phyloP scores from a whole-genome alignment of 2,329 filamentous ascomycete species.

The Xylariaceae sp. region DNA sequence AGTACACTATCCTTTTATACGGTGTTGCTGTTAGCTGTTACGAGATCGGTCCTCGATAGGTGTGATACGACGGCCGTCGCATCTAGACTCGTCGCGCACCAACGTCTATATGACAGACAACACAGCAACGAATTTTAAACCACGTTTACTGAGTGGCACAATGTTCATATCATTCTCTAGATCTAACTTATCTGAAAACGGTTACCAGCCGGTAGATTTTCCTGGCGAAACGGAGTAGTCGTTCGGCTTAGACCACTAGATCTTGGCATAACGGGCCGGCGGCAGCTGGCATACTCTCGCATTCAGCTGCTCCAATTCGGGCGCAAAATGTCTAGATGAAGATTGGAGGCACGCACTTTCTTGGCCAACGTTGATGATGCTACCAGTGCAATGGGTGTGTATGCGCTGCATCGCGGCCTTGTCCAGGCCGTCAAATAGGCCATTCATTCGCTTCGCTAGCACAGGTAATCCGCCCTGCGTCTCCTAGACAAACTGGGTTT shows the following conservation, averaged over 20 bases:
- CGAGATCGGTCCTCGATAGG: too few relatives aligned
- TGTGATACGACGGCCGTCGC: too few relatives aligned
- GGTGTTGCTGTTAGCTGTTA: too few relatives aligned
- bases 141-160: too few relatives aligned
- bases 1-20: too few relatives aligned
- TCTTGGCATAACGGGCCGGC: not conserved
- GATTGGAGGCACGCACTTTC: not conserved
- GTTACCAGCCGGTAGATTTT: too few relatives aligned
- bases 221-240: too few relatives aligned
- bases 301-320: conserved; percentile 12
- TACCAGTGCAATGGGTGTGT: conserved; percentile 50
- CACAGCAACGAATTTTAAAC: too few relatives aligned
- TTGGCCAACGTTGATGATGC: conserved; percentile 24
- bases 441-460: conserved; percentile 43
- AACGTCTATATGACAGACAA: too few relatives aligned
- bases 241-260: not conserved
- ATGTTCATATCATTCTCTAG: too few relatives aligned
- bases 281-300: conserved; percentile 12
- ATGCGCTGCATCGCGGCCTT: conserved; percentile 45
- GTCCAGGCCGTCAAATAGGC: conserved; percentile 27
- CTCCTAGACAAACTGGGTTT: conserved; percentile 10
- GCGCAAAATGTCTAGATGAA: not conserved
- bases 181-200: too few relatives aligned
- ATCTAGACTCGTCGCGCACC: too few relatives aligned
- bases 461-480: conserved; percentile 35